A percentile compares a stretch with the other conserved stretches of the same genome.
Evolutionary conservation across 257 asterid species (phyloP).

Genomic region (Marsdenia floribunda): DNA sequence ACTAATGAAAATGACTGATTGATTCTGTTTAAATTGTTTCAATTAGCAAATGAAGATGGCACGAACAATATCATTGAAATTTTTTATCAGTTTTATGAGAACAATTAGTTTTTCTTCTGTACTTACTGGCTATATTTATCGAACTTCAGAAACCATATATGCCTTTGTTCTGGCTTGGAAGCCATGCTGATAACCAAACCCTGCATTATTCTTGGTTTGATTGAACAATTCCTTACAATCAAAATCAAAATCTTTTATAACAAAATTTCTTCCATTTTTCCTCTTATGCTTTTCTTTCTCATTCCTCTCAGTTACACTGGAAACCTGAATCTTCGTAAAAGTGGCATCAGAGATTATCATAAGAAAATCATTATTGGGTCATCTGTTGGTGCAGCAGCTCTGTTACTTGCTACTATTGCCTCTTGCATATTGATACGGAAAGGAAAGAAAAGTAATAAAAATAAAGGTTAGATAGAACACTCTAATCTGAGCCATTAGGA

Average conservation of each 20-base stretch:
- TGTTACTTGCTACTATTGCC: conserved; percentile 59
- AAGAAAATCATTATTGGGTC: conserved; percentile 72
- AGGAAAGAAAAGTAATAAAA: conserved; percentile 38
- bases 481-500: conserved; percentile 7
- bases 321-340: conserved; percentile 50
- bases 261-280: conserved; percentile 8
- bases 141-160: neutral
- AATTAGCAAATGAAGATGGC: neutral
- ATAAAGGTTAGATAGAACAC: conserved; percentile 44
- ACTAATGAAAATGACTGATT: neutral
- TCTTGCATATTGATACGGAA: conserved; percentile 56
- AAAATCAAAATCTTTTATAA: neutral
- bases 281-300: conserved; percentile 10
- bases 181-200: neutral
- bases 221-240: neutral
- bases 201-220: neutral
- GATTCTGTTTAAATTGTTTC: neutral
- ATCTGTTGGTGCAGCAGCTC: conserved; percentile 67
- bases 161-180: neutral
- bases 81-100: neutral
- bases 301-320: conserved; percentile 65
- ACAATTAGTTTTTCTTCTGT: neutral
- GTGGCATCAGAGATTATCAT: conserved; percentile 35
- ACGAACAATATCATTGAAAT: neutral
- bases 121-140: neutral